Evolutionary conservation across 495 filamentous ascomycete genomes (phyloP), one percentile per base, ranked within the genome.

Genomic region (Penicillium manginii): DNA sequence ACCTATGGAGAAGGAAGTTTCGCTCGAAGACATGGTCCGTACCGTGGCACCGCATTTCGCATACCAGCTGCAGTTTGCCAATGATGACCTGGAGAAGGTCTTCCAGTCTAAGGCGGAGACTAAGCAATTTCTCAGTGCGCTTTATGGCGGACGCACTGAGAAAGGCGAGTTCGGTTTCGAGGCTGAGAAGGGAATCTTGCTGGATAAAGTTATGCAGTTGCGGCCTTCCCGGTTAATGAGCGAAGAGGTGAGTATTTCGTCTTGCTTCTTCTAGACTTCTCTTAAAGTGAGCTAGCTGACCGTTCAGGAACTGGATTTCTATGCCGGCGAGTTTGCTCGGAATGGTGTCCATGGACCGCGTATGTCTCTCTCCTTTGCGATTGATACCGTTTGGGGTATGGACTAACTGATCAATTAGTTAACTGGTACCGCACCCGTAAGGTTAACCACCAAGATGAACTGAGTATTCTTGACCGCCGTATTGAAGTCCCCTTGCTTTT

Each of bases 51-150:
- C 91, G n/a, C 86, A 90, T 61, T 91, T 91, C 67, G 78, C 63
- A 18, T 98, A 98, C 70, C 93, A 98, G 76, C 62, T 96, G 37
- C 91, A 92, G 35, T 82, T 98, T 32, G 79, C 76, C 0, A 82
- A 85, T 23, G 81, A 82, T 0, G 84, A 88, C 11, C 76, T 93
- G 18, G 89, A 93, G 65, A 73, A 73, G 26, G 67, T 73, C 6
- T 65, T 93, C 21, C 70, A 72, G 6, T 78, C 81, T 8, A 80
- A 80, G 54, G 81, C 81, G 4, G 78, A 84, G 39, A 83, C 93
- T 21, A 78, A 81, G 53, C 80, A 82, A 59, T 90, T 96, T 55
- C 63, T 98, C 54, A 83, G 80, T 45, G 82, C 80, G 32, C 62
- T 94, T 55, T 93, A 87, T 69, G 89, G 89, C 4, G 90, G 84